Base-by-base conservation (phyloP, 1,284 basidiomycete genomes). In the Trichosporon asahii region DNA sequence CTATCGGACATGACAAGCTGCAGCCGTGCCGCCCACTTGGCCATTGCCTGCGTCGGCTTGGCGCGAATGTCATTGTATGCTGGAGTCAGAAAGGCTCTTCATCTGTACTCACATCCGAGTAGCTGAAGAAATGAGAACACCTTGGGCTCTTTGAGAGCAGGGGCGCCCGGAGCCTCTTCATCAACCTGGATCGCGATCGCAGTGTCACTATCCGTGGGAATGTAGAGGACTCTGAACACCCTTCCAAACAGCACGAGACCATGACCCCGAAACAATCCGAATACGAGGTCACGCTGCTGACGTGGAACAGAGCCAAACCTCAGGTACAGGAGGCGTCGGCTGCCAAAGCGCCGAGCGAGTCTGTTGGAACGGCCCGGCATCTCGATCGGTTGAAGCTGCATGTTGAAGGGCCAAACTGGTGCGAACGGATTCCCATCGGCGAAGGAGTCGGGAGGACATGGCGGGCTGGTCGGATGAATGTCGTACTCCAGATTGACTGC, bases 21-120 rank as follows among this genome's bases (percentile, higher is more conserved):
- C 1, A 73, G 72, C 46, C 79, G 69, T 9, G 78, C 75, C 0
- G 78, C 77, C 79, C 79, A 82, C 78, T 81, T 81, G 1, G 80
- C 80, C 74, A 82, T 77, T 0, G 80, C 76, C 60, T 82, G 80
- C 5, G 67, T 67, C 0, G 76, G 75, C 57, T 79, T 80, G 7
- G 72, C 68, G 0, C 44, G n/a, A n/a, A 80, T 67, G 46, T 72
- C 66, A 57, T 82, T 82, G 69, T 73, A 79, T 25, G 70, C 78
- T 79, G 35, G 15, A 0, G 53, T 72, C 37, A 72, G 65, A 7
- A 4, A 4, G 7, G 2, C 5, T n/a, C 49, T 4, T 3, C 1
- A 6, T 2, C 1, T 12, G 12, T 4, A 71, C 74, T 71, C 67
- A 79, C 77, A 71, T 1, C 31, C 25, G 0, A 78, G 49, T 0